Evolutionary conservation across 768 basidiomycete species (phyloP).

Genomic region (Naganishia antarctica): DNA sequence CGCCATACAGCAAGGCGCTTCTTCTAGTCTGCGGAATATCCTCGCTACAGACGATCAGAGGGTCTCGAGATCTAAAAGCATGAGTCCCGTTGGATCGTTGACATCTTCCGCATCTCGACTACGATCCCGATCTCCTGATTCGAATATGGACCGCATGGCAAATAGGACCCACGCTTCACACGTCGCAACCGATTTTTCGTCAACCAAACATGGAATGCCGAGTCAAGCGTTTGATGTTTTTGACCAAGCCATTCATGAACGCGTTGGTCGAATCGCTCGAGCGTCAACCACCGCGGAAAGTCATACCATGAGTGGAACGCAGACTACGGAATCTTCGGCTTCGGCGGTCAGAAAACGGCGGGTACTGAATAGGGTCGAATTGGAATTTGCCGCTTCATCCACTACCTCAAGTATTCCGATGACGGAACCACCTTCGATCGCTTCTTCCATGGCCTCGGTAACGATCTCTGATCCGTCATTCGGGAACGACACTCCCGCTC

Average conservation of each 20-base stretch:
- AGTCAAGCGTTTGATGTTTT: slow-evolving; percentile 15
- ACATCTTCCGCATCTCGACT: slow-evolving; percentile 7
- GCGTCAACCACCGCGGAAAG: neutral
- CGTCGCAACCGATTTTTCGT: neutral
- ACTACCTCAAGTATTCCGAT: neutral
- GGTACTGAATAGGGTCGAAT: slow-evolving; percentile 26
- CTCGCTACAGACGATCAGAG: slow-evolving; percentile 17
- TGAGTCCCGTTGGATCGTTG: slow-evolving; percentile 16
- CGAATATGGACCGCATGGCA: neutral
- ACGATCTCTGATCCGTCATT: slow-evolving; percentile 7
- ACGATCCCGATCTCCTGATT: slow-evolving; percentile 6
- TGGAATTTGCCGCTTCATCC: slow-evolving; percentile 5
- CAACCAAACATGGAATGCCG: neutral
- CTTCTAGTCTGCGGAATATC: slow-evolving; percentile 5
- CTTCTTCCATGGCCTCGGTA: slow-evolving; percentile 8
- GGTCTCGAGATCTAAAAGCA: slow-evolving; percentile 8
- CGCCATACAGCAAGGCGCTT: slow-evolving; percentile 10
- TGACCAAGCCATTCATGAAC: slow-evolving; percentile 13
- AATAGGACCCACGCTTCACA: neutral
- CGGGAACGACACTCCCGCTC: slow-evolving; percentile 7
- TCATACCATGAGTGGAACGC: slow-evolving; percentile 14
- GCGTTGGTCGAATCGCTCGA: slow-evolving; percentile 2
- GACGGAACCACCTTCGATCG: neutral
- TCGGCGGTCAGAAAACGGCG: slow-evolving; percentile 20
- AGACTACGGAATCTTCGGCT: slow-evolving; percentile 2